phyloP scores from a whole-genome alignment of 2,329 filamentous ascomycete species.

The Nothophoma quercina region DNA sequence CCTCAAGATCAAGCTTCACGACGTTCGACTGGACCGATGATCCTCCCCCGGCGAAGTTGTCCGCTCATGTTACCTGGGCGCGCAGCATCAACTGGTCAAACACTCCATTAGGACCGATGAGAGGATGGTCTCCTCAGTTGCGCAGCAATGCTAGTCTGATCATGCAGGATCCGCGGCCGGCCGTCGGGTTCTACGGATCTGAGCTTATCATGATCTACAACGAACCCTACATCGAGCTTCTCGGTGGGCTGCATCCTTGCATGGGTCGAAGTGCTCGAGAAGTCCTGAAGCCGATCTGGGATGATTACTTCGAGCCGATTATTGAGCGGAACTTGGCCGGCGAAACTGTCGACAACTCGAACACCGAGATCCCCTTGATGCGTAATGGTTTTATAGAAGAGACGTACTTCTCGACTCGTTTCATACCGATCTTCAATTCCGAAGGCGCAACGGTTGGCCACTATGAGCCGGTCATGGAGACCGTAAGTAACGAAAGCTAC shows the following conservation, averaged over 20 bases:
- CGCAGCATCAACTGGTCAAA: conserved; percentile 74
- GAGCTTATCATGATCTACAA: conserved; percentile 51
- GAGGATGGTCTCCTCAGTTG: conserved; percentile 72
- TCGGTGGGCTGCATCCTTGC: conserved; percentile 59
- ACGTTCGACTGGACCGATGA: conserved; percentile 29
- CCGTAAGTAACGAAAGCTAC: conserved; percentile 57
- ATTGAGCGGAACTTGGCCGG: conserved; percentile 31
- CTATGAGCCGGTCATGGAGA: conserved; percentile 80
- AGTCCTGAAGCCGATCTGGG: conserved; percentile 73
- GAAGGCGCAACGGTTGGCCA: conserved; percentile 75
- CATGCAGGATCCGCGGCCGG: conserved; percentile 64
- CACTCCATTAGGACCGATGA: conserved; percentile 76
- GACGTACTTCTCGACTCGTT: conserved; percentile 79
- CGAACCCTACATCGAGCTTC: conserved; percentile 43
- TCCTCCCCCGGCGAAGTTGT: conserved; percentile 17
- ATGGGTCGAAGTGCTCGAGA: conserved; percentile 66
- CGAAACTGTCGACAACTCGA: conserved; percentile 55
- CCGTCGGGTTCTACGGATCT: conserved; percentile 65
- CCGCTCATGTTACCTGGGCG: conserved; percentile 23
- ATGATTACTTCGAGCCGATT: conserved; percentile 32
- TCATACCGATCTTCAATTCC: conserved; percentile 75
- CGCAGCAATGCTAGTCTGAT: conserved; percentile 79
- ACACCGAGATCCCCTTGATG: conserved; percentile 74
- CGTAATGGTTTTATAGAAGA: conserved; percentile 76
- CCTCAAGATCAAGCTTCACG: conserved; percentile 5